Evolutionary conservation across 192 early-diverging fungal genomes (phyloP).

Genomic region (Backusella westeae): DNA sequence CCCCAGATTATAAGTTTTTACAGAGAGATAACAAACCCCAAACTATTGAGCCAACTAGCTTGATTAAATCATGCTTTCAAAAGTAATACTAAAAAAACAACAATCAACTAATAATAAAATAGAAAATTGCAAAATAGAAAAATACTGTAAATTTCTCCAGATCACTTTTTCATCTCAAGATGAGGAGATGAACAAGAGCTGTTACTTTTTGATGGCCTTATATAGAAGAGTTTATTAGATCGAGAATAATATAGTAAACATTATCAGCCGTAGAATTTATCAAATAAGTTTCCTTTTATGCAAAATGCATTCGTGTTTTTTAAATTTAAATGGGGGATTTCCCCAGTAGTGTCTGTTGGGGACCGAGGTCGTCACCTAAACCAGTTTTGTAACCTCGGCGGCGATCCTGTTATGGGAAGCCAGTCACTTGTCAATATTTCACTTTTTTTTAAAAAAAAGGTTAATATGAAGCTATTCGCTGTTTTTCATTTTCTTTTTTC

Average conservation of each 20-base stretch:
- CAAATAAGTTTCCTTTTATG: constrained; percentile 4
- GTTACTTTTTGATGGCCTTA: neutral
- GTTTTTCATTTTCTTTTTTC: neutral
- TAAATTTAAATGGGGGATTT: neutral
- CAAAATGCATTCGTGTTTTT: neutral
- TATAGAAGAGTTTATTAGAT: constrained; percentile 1
- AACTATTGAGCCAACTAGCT: neutral
- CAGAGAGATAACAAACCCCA: constrained; percentile 1
- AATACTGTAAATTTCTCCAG: neutral
- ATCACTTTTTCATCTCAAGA: neutral
- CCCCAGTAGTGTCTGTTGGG: neutral
- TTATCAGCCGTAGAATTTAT: neutral
- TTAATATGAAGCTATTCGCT: neutral
- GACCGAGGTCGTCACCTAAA: constrained; percentile 10
- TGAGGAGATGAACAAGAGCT: constrained; percentile 2
- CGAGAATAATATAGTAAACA: neutral
- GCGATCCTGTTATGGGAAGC: constrained; percentile 8
- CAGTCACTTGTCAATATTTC: neutral
- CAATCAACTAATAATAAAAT: neutral
- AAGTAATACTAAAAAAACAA: neutral
- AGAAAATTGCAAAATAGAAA: neutral
- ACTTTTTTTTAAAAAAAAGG: neutral
- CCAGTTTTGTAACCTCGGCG: constrained; percentile 15
- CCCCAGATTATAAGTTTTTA: neutral
- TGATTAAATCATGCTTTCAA: neutral